These are phyloP conservation scores for Daldinia sp. DNA, from an alignment of 2,329 filamentous ascomycete species.

Conservation along the genomic window DNA sequence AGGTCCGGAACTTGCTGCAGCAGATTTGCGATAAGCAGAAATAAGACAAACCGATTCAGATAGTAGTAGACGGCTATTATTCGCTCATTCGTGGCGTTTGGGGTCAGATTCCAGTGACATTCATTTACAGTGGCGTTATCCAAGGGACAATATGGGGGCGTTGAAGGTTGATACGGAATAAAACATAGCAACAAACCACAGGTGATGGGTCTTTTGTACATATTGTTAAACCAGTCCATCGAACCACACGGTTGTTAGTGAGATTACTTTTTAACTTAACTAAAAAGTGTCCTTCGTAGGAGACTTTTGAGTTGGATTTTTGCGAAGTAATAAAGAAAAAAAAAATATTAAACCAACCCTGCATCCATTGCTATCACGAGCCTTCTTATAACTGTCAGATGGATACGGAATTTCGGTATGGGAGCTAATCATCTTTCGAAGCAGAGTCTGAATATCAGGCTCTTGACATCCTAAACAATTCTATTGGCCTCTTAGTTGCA, in stretches of 20 bases:
- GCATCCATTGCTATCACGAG: neutral
- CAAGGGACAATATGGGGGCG: slow-evolving; percentile 18
- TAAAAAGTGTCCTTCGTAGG: neutral
- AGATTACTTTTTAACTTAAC: neutral
- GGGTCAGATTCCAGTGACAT: slow-evolving; percentile 20
- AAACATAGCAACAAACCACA: slow-evolving; percentile 5
- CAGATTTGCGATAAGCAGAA: slow-evolving; percentile 43
- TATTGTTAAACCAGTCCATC: neutral
- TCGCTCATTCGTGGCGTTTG: slow-evolving; percentile 42
- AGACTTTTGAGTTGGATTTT: neutral
- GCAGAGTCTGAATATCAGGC: no score
- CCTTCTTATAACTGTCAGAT: neutral
- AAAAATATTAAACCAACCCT: neutral
- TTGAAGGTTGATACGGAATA: slow-evolving; percentile 10
- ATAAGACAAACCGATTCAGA: neutral
- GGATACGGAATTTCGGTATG: neutral
- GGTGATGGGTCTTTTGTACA: slow-evolving; percentile 13
- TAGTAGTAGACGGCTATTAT: slow-evolving; percentile 28
- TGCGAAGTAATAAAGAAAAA: neutral
- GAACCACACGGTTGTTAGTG: neutral
- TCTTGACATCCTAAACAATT: neutral
- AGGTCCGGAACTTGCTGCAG: slow-evolving; percentile 66
- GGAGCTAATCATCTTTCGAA: no score
- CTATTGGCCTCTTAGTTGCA: neutral
- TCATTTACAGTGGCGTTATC: slow-evolving; percentile 20